Evolutionary conservation across 257 asterid genomes (phyloP), one percentile per base, ranked within the genome.

Genomic region (Henckelia pumila): DNA sequence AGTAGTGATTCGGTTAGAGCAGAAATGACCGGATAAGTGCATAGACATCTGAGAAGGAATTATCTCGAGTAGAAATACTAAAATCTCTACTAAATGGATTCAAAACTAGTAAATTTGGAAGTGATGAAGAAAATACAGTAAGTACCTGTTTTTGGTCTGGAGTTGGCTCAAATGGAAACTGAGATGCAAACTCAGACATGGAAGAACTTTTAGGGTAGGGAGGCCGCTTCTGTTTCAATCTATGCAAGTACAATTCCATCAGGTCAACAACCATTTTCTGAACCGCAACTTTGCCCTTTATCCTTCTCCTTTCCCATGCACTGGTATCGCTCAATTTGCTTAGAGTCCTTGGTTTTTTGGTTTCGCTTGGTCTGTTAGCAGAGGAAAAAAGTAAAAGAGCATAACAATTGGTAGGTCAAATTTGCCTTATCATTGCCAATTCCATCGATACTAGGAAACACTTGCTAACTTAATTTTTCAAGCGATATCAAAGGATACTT

Each of bases 221-320:
- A 74, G 95, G 94, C 63, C 97, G 82, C 74, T 77, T 88, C 79
- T 90, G 99, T 82, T 85, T 93, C 75, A 93, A 92, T 75, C 99
- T 90, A 66, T 90, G 95, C 77, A 93, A 78, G 82, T 90, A 93
- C 79, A 90, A 61, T 81, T 93, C 99, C 99, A 93, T 93, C 77
- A 93, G 82, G 78, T 93, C 96, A 66, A 93, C 97, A 57, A 93
- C 97, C 97, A 93, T 90, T 78, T 86, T 93, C 82, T 88, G 99
- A 68, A 93, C 93, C 22, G 95, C 99, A 85, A 93, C 88, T 82
- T 90, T 90, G n/a, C 99, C 99, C 83, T 93, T 90, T 66, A 86
- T 78, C 79, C 95, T 88, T 79, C 99, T 87, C 82, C 76, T 90
- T 80, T 93, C 97, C 99, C 99, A 93, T 32, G 92, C 85, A 75